phyloP scores from a whole-genome alignment of 2,329 filamentous ascomycete genomes.

The Alternaria sp. region DNA sequence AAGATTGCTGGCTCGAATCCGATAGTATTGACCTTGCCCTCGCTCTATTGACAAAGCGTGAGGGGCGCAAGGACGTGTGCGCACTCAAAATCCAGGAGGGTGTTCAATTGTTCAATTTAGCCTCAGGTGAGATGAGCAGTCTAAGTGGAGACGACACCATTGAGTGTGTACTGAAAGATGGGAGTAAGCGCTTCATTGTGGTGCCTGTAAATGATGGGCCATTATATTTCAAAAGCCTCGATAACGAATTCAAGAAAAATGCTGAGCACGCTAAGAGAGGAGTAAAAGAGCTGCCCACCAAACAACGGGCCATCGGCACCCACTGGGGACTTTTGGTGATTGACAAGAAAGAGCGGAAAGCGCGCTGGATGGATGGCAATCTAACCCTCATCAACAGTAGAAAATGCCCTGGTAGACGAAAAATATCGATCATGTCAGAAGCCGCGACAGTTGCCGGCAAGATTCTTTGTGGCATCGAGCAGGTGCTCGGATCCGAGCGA shows the following conservation, averaged over 20 bases:
- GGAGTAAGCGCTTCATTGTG: background rate
- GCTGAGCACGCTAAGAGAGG: background rate
- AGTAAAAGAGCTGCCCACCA: background rate
- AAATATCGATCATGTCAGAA: background rate
- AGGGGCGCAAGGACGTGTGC: background rate
- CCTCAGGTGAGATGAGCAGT: too few species aligned
- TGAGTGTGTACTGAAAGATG: background rate
- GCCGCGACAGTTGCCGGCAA: background rate
- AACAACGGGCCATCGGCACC: too few species aligned
- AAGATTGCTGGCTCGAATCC: background rate
- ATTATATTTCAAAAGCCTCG: too few species aligned
- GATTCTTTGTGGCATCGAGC: background rate
- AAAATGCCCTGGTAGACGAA: background rate
- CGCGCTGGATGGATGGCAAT: background rate
- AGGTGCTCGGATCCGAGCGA: background rate
- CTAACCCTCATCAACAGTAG: background rate
- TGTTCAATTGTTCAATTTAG: background rate
- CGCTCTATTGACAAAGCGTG: background rate
- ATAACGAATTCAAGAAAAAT: too few species aligned
- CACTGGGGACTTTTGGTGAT: background rate
- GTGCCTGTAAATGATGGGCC: background rate
- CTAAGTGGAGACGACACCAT: too few species aligned
- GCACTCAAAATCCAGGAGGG: background rate
- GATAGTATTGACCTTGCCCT: background rate
- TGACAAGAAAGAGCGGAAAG: background rate